phyloP scores from a whole-genome alignment of 805 yeast species.

The Candida anglica region DNA sequence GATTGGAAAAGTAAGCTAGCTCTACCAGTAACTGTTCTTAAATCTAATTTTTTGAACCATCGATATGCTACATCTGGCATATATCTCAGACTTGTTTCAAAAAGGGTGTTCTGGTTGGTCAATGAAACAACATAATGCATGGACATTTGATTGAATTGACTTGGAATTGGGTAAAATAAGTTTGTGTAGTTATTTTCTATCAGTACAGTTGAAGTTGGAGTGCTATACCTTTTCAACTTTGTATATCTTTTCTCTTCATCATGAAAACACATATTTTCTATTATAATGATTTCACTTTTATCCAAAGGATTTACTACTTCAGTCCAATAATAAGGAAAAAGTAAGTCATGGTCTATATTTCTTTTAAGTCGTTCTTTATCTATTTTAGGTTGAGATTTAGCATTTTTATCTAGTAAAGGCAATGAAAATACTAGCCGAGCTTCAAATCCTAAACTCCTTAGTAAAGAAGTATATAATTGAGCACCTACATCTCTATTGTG shows the following conservation, averaged over 20 bases:
- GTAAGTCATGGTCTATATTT: slow-evolving; percentile 27
- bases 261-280: slow-evolving; percentile 26
- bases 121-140: slow-evolving; percentile 27
- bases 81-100: slow-evolving; percentile 29
- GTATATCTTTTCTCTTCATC: slow-evolving; percentile 22
- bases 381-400: slow-evolving; percentile 17
- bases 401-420: slow-evolving; percentile 17
- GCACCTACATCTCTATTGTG: slow-evolving; percentile 33
- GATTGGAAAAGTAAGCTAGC: slow-evolving; percentile 21
- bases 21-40: slow-evolving; percentile 23
- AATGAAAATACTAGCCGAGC: slow-evolving; percentile 27
- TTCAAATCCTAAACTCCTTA: slow-evolving; percentile 25
- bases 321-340: slow-evolving; percentile 35
- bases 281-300: slow-evolving; percentile 16
- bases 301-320: slow-evolving; percentile 29
- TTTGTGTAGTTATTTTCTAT: slow-evolving; percentile 8
- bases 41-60: slow-evolving; percentile 23
- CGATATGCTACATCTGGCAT: slow-evolving; percentile 27
- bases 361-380: slow-evolving; percentile 13
- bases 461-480: slow-evolving; percentile 25
- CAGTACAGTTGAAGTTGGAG: too few relatives aligned
- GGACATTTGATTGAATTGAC: slow-evolving; percentile 22
- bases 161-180: slow-evolving; percentile 15
- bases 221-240: slow-evolving; percentile 13
- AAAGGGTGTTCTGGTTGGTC: slow-evolving; percentile 11